Evolutionary conservation across 2,329 filamentous ascomycete species (phyloP).

Genomic region (Dactylellina drechsleri): DNA sequence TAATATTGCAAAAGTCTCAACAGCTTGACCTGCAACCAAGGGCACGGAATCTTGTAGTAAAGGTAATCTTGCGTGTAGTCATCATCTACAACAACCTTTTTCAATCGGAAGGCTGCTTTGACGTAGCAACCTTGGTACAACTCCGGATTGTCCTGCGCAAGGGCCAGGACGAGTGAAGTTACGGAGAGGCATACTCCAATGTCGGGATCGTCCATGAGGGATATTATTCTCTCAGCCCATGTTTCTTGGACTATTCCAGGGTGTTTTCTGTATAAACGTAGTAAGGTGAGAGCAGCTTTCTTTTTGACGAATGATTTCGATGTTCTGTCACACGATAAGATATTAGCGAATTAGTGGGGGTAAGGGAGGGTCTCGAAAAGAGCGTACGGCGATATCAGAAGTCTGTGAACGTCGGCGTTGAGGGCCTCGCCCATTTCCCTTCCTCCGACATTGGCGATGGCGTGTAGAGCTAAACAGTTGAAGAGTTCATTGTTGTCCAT

Average conservation of each 20-base stretch:
- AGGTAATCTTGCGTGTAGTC: conserved; percentile 92
- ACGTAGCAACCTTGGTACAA: conserved; percentile 93
- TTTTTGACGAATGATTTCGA: conserved; percentile 99
- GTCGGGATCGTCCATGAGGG: conserved; percentile 96
- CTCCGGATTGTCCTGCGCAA: conserved; percentile 93
- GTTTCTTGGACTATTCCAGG: conserved; percentile 93
- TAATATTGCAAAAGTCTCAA: conserved; percentile 94
- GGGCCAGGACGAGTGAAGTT: conserved; percentile 91
- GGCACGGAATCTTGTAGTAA: conserved; percentile 99
- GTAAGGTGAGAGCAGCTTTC: conserved; percentile 92
- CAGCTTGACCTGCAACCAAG: conserved; percentile 97
- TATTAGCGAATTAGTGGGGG: conserved; percentile 1
- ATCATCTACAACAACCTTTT: conserved; percentile 87
- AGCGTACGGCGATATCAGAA: conserved; percentile 91
- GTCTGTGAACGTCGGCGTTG: conserved; percentile 87
- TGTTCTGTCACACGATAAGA: conserved; percentile 64
- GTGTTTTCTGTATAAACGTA: conserved; percentile 93
- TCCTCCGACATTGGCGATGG: conserved; percentile 96
- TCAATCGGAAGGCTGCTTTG: conserved; percentile 88
- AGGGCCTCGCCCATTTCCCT: conserved; percentile 97
- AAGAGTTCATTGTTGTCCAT: conserved; percentile 95
- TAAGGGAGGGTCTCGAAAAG: conserved; percentile 58
- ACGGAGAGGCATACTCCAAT: conserved; percentile 94
- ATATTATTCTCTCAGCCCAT: conserved; percentile 97
- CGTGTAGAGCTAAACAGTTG: conserved; percentile 95